These are phyloP conservation scores for Wallacemonas rigidus DNA, from an alignment of 208 protist genomes.

Conservation along the genomic window DNA sequence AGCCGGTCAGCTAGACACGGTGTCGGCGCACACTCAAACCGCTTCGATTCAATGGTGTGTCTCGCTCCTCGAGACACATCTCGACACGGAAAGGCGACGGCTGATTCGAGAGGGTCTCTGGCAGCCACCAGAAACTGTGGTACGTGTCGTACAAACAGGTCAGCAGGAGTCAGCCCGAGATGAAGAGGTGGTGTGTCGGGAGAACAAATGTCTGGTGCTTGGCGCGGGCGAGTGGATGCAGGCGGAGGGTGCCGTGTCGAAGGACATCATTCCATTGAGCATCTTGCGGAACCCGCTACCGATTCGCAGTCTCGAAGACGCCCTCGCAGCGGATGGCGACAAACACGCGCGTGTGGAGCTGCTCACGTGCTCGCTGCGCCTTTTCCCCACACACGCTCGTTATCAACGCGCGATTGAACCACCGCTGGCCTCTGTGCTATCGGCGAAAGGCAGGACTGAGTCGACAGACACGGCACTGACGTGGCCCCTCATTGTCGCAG, in stretches of 20 bases:
- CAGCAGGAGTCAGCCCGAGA: neutral
- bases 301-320: neutral
- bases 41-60: constrained; percentile 37
- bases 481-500: neutral
- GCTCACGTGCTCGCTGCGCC: neutral
- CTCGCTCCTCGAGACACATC: constrained; percentile 33
- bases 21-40: constrained; percentile 1
- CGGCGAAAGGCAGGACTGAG: neutral
- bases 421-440: neutral
- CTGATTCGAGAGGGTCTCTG: constrained; percentile 25
- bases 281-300: neutral
- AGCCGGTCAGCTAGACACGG: neutral
- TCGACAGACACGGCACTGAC: neutral
- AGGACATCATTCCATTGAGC: neutral
- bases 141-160: neutral
- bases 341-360: constrained; percentile 23
- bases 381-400: neutral
- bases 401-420: neutral
- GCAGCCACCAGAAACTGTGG: constrained; percentile 14
- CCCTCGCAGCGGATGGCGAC: neutral
- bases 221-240: constrained; percentile 27
- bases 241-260: constrained; percentile 16
- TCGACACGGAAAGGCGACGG: constrained; percentile 23
- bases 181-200: neutral
- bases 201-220: neutral